Conservation (phyloP, 805 yeast genomes). For the Yarrowia bubula region DNA sequence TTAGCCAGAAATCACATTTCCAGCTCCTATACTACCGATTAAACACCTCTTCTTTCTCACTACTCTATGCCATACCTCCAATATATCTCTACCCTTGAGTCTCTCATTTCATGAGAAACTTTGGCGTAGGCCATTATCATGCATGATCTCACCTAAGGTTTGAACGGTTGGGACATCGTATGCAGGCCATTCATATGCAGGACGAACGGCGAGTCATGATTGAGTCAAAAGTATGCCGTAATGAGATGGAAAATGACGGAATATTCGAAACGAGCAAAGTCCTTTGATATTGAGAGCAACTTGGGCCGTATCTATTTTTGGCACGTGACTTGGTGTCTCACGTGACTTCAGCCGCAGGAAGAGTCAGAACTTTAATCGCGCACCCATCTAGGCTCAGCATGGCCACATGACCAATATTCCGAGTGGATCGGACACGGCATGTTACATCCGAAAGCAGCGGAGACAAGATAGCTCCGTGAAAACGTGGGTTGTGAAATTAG, state of each 20-base stretch:
- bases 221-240: neutral
- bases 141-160: slow-evolving; percentile 3
- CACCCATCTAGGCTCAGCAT: neutral
- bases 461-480: neutral
- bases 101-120: neutral
- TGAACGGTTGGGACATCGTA: slow-evolving; percentile 2
- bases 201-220: neutral
- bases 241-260: too few species aligned
- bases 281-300: neutral
- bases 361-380: neutral
- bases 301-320: neutral
- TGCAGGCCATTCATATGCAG: slow-evolving; percentile 4
- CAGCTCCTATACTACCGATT: neutral
- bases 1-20: too few species aligned
- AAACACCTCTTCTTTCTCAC: neutral
- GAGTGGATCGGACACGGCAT: neutral
- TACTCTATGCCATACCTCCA: neutral
- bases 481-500: neutral
- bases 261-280: too few species aligned
- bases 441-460: neutral
- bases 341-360: slow-evolving; percentile 11
- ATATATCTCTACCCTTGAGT: neutral
- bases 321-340: neutral
- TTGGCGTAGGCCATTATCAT: neutral
- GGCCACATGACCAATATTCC: slow-evolving; percentile 5